A percentile compares a stretch with the other conserved stretches of the same genome.
phyloP scores from a whole-genome alignment of 2,329 filamentous ascomycete species.

The Pseudohalonectria lignicola region DNA sequence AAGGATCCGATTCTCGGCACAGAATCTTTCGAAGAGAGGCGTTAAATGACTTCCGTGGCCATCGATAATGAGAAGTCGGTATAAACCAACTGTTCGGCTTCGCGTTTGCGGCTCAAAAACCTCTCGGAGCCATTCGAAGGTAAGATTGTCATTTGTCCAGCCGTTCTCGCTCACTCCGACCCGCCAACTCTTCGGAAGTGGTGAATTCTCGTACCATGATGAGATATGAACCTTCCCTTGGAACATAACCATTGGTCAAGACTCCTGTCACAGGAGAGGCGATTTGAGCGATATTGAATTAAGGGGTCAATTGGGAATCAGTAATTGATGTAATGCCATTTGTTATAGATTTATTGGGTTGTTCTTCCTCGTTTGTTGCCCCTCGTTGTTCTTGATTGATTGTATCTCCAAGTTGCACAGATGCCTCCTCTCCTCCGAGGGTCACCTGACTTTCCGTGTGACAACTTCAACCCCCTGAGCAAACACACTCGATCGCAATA shows the following conservation, averaged over 20 bases:
- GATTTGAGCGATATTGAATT: too few species aligned
- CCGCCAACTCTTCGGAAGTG: background rate
- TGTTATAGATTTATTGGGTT: too few species aligned
- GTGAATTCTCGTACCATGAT: background rate
- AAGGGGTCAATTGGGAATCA: too few species aligned
- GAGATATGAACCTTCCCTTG: background rate
- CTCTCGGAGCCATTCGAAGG: background rate
- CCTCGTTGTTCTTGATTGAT: too few species aligned
- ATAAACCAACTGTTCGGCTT: background rate
- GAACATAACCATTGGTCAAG: background rate
- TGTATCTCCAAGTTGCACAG: too few species aligned
- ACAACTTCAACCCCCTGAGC: too few species aligned
- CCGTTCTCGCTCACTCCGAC: background rate
- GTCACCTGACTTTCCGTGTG: too few species aligned
- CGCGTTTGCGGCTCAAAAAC: background rate
- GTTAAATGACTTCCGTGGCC: background rate
- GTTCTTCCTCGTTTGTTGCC: too few species aligned
- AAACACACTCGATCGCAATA: too few species aligned
- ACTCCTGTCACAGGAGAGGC: background rate
- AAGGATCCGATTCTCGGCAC: background rate
- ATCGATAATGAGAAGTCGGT: background rate
- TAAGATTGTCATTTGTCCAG: background rate
- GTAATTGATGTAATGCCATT: too few species aligned
- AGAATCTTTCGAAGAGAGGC: background rate
- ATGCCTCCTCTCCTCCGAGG: too few species aligned